Conservation (phyloP, 192 early-diverging fungal genomes). For the Coemansia pectinata region DNA sequence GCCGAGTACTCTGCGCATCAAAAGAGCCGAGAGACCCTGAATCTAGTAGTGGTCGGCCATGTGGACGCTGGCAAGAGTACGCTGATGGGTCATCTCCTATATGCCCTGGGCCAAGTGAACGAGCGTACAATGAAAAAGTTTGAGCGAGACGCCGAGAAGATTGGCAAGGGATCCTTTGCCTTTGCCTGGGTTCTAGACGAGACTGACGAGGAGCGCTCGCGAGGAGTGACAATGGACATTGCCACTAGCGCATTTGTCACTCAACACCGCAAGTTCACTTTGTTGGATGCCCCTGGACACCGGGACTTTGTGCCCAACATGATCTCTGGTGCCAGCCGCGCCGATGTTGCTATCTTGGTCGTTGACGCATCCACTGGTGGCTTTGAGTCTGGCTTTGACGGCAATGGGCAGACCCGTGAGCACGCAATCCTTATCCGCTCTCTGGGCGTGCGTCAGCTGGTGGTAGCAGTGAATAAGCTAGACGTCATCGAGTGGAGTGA, state of each 20-base stretch:
- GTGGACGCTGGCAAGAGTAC: conserved; percentile 98
- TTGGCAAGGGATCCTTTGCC: conserved; percentile 94
- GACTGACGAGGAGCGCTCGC: conserved; percentile 83
- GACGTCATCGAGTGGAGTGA: conserved; percentile 87
- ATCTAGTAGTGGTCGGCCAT: conserved; percentile 91
- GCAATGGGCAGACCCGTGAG: conserved; percentile 94
- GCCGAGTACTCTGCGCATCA: conserved; percentile 43
- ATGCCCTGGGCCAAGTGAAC: conserved; percentile 83
- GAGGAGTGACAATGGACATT: conserved; percentile 97
- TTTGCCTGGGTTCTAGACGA: conserved; percentile 99
- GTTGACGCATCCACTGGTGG: conserved; percentile 86
- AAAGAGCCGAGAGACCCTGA: conserved; percentile 66
- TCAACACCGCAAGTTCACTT: conserved; percentile 69
- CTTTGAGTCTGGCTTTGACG: conserved; percentile 95
- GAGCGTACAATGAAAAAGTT: conserved; percentile 85
- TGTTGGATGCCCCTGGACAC: conserved; percentile 97
- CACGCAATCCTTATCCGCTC: conserved; percentile 89
- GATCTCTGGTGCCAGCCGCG: conserved; percentile 91
- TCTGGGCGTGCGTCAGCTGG: conserved; percentile 88
- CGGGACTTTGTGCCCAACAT: conserved; percentile 99
- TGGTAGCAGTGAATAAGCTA: conserved; percentile 96
- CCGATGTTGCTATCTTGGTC: conserved; percentile 94
- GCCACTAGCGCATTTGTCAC: conserved; percentile 91
- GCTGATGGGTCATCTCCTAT: conserved; percentile 94
- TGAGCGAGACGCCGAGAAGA: conserved; percentile 87